Evolutionary conservation across 2,329 filamentous ascomycete species (phyloP).

Genomic region (Paecilomyces dactylethromorphus): DNA sequence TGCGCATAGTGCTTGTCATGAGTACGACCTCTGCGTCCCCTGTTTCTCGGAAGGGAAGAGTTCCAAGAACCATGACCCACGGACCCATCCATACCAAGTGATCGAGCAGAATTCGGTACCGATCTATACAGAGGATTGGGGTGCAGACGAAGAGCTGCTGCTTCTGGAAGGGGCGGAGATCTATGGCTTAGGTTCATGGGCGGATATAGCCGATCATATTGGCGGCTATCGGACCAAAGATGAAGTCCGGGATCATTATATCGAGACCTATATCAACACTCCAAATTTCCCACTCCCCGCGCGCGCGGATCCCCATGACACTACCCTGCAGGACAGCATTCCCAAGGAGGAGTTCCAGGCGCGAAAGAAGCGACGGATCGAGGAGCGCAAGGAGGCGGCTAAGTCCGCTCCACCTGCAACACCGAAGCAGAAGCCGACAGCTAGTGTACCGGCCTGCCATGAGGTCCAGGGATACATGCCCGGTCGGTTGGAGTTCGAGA

Average conservation of each 20-base stretch:
- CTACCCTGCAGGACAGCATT: slow-evolving; percentile 68
- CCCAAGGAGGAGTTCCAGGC: slow-evolving; percentile 89
- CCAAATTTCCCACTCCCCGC: slow-evolving; percentile 79
- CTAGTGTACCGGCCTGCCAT: slow-evolving; percentile 90
- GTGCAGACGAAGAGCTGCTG: slow-evolving; percentile 92
- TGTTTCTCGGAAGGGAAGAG: slow-evolving; percentile 81
- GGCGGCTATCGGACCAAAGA: slow-evolving; percentile 91
- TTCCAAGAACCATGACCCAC: slow-evolving; percentile 78
- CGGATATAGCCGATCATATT: slow-evolving; percentile 96
- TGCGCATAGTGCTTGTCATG: slow-evolving; percentile 72
- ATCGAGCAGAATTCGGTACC: slow-evolving; percentile 98
- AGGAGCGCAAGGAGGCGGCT: slow-evolving; percentile 79
- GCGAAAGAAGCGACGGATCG: slow-evolving; percentile 86
- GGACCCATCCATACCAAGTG: slow-evolving; percentile 80
- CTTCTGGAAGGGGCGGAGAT: slow-evolving; percentile 91
- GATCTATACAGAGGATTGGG: slow-evolving; percentile 92
- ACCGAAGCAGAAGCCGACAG: slow-evolving; percentile 92
- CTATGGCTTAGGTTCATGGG: slow-evolving; percentile 94
- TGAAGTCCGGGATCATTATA: slow-evolving; percentile 91
- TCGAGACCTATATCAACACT: slow-evolving; percentile 79
- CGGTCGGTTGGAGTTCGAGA: slow-evolving; percentile 93
- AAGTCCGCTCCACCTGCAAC: slow-evolving; percentile 77
- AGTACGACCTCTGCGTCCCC: slow-evolving; percentile 94
- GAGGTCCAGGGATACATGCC: slow-evolving; percentile 99
- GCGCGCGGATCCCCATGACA: slow-evolving; percentile 76